Conservation (phyloP, 208 protist genomes). For the Trypanosoma theileri region DNA sequence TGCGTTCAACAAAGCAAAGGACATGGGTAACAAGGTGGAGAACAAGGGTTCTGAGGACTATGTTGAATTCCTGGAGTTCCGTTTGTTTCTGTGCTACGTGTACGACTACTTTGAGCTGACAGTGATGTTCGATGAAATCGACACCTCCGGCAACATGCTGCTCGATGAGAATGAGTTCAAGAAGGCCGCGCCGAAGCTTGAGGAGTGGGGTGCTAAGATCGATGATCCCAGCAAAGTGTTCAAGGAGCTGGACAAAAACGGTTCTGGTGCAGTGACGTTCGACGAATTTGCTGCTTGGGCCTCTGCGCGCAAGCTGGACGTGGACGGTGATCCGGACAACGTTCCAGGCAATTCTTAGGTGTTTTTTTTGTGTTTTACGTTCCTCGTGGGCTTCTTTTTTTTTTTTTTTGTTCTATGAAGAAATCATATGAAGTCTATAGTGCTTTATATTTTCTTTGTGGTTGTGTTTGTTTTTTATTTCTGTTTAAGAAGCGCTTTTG, state of each 20-base stretch:
- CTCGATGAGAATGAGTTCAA: slow-evolving; percentile 70
- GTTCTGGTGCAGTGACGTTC: slow-evolving; percentile 70
- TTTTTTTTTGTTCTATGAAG: too few relatives aligned
- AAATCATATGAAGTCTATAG: too few relatives aligned
- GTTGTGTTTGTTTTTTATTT: too few relatives aligned
- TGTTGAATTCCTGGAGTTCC: slow-evolving; percentile 77
- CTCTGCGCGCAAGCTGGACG: slow-evolving; percentile 45
- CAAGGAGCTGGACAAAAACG: slow-evolving; percentile 71
- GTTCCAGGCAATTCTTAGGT: too few relatives aligned
- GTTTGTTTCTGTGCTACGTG: slow-evolving; percentile 67
- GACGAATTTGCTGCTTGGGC: slow-evolving; percentile 81
- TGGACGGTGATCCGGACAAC: slow-evolving; percentile 63
- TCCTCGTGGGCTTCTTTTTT: too few relatives aligned
- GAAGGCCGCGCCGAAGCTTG: slow-evolving; percentile 52
- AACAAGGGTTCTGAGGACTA: slow-evolving; percentile 36
- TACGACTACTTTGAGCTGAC: slow-evolving; percentile 63
- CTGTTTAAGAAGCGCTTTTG: too few relatives aligned
- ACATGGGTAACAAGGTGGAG: slow-evolving; percentile 40
- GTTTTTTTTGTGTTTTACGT: too few relatives aligned
- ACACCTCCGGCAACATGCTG: slow-evolving; percentile 69
- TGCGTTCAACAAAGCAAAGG: slow-evolving; percentile 78
- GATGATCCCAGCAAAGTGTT: slow-evolving; percentile 56
- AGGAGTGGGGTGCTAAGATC: slow-evolving; percentile 61
- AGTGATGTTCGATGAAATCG: slow-evolving; percentile 83
- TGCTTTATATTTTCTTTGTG: too few relatives aligned